These are phyloP conservation scores for Talaromyces sp. DNA, from an alignment of 2,329 filamentous ascomycete genomes.

Conservation along the genomic window DNA sequence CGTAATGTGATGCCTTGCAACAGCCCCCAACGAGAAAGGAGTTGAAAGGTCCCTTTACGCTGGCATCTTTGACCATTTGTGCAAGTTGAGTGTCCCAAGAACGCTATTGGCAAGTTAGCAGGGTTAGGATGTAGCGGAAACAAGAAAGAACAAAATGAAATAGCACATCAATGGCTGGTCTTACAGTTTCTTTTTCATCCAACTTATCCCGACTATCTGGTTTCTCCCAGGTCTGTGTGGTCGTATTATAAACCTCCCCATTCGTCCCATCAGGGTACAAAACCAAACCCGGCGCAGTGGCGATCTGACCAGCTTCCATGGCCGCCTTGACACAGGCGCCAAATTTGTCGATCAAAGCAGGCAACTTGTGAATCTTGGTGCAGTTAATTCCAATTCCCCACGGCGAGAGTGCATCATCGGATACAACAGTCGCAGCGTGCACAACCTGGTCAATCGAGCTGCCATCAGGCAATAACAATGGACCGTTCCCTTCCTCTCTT, in stretches of 20 bases:
- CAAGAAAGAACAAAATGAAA: too few relatives aligned
- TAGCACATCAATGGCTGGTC: too few relatives aligned
- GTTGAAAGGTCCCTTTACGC: background rate
- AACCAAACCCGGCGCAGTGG: conserved; percentile 39
- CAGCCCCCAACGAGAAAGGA: background rate
- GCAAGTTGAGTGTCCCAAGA: background rate
- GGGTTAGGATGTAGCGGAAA: too few relatives aligned
- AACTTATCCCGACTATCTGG: too few relatives aligned
- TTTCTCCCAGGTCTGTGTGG: conserved; percentile 54
- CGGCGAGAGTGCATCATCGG: conserved; percentile 31
- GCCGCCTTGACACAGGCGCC: conserved; percentile 38
- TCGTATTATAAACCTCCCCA: conserved; percentile 62
- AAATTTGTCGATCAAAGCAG: too few relatives aligned
- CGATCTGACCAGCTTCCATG: conserved; percentile 23
- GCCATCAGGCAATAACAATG: conserved; percentile 56
- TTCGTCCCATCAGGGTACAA: conserved; percentile 66
- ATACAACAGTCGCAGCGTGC: conserved; percentile 27
- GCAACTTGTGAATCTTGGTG: conserved; percentile 40
- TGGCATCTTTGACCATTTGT: background rate
- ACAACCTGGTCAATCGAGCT: conserved; percentile 42
- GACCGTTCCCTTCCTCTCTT: conserved; percentile 44
- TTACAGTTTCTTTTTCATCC: too few relatives aligned
- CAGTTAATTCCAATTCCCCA: conserved; percentile 66
- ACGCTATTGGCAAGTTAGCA: background rate
- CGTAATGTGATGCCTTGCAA: background rate